These are phyloP conservation scores for Sugiyamaella sp. DNA, from an alignment of 1,139 yeast species.

Conservation along the genomic window DNA sequence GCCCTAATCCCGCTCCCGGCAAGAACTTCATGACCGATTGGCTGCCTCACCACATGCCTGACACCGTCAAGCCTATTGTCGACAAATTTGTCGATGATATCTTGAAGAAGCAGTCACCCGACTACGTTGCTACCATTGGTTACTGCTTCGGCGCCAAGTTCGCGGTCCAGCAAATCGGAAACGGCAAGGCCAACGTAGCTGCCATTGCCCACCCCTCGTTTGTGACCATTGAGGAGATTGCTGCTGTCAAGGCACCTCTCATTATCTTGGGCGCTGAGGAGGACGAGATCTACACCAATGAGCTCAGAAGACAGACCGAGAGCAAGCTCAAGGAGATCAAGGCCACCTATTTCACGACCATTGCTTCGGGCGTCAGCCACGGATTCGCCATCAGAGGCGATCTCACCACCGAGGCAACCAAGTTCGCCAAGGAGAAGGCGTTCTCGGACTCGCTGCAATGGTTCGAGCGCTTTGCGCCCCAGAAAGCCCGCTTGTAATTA, in stretches of 20 bases:
- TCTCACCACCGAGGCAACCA: slow-evolving; percentile 51
- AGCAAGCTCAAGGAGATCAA: slow-evolving; percentile 52
- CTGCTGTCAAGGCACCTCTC: slow-evolving; percentile 60
- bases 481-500: slow-evolving; percentile 2
- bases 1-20: slow-evolving; percentile 37
- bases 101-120: slow-evolving; percentile 51
- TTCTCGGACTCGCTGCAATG: slow-evolving; percentile 61
- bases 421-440: slow-evolving; percentile 71
- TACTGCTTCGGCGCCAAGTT: slow-evolving; percentile 85
- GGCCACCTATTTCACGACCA: slow-evolving; percentile 58
- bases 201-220: slow-evolving; percentile 84
- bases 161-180: slow-evolving; percentile 56
- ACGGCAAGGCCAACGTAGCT: slow-evolving; percentile 52
- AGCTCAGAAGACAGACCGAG: slow-evolving; percentile 64
- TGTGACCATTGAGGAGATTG: slow-evolving; percentile 64
- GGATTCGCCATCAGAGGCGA: slow-evolving; percentile 85
- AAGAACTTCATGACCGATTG: slow-evolving; percentile 52
- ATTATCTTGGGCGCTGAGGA: slow-evolving; percentile 71
- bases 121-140: slow-evolving; percentile 64
- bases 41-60: slow-evolving; percentile 57
- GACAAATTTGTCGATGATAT: slow-evolving; percentile 51
- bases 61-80: slow-evolving; percentile 47
- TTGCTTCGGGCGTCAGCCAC: slow-evolving; percentile 65
- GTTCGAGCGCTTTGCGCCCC: slow-evolving; percentile 42
- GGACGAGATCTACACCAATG: slow-evolving; percentile 64